Evolutionary conservation across 306 rosid species (phyloP), one percentile per base, ranked within the genome.

Genomic region (Bauhinia variegata): DNA sequence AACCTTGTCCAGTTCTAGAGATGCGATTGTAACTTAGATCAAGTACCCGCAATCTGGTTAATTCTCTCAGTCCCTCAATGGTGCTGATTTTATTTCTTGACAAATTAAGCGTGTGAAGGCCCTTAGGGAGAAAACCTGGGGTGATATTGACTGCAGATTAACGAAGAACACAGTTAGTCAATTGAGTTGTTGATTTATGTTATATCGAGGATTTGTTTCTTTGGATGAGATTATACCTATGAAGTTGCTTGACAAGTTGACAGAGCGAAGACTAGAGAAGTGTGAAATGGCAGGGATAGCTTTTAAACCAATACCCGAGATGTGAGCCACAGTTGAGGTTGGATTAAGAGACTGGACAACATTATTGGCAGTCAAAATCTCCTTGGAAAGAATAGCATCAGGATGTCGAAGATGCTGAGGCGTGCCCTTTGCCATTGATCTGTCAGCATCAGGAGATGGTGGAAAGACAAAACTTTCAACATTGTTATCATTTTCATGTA

Each of bases 11-110:
- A 39, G 86, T 81, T 78, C 87, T 83, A 31, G 96, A 79, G 48
- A 92, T 86, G 57, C 93, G 88, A 62, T 92, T 92, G 82, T 86
- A 92, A 80, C 96, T 83, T 58, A 92, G 83, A 79, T 92, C 87
- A 48, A 92, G 87, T 36, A 84, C 81, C 28, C 96, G 75, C 77
- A 92, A 37, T 48, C 89, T 77, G 14, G 86, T 83, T 72, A 87
- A 75, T 33, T 89, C 96, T 64, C 86, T 79, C 39, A 92, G 85
- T 44, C 93, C 96, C 31, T 87, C 96, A 59, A 81, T 48, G 79
- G 86, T 74, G 76, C 63, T 80, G 47, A 89, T 89, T 80, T 81
- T 89, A 88, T 92, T 92, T 74, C 86, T 87, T 34, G 96, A 89
- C 80, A 92, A 77, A 75, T 84, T 82, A 43, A 92, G 96, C 43